Conservation (phyloP, 257 asterid species). For the Avicennia marina region DNA sequence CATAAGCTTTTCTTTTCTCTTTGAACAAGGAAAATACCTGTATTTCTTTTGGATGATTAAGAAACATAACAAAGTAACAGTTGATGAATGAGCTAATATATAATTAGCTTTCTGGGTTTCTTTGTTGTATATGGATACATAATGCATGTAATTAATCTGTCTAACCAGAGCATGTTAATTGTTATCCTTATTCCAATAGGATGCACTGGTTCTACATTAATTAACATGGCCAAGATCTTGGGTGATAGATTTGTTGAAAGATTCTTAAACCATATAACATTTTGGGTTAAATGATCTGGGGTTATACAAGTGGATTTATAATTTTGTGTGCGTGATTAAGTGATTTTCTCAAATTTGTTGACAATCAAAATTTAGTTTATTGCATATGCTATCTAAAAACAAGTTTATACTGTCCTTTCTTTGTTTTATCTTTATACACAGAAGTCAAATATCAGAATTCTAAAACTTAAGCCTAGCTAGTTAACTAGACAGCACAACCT, state of each 20-base stretch:
- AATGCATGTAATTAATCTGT: background rate
- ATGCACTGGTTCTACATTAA: background rate
- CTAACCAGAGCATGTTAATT: background rate
- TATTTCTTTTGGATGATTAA: no score
- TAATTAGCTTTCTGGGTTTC: background rate
- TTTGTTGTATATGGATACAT: background rate
- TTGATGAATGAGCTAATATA: background rate
- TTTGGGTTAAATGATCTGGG: no score
- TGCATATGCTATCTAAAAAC: background rate
- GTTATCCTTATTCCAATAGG: background rate
- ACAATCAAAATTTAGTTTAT: background rate
- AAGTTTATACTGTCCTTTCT: background rate
- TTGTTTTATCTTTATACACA: no score
- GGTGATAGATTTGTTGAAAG: background rate
- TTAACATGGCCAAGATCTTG: background rate
- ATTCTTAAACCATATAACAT: background rate
- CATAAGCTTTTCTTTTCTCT: background rate
- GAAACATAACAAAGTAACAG: no score
- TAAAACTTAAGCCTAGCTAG: background rate
- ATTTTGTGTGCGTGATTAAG: background rate
- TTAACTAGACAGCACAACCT: background rate
- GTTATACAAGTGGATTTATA: background rate
- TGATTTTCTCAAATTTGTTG: background rate
- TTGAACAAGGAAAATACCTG: background rate
- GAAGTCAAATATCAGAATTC: background rate